Evolutionary conservation across 495 filamentous ascomycete species (phyloP).

Genomic region (Lasiosphaeria miniovina): DNA sequence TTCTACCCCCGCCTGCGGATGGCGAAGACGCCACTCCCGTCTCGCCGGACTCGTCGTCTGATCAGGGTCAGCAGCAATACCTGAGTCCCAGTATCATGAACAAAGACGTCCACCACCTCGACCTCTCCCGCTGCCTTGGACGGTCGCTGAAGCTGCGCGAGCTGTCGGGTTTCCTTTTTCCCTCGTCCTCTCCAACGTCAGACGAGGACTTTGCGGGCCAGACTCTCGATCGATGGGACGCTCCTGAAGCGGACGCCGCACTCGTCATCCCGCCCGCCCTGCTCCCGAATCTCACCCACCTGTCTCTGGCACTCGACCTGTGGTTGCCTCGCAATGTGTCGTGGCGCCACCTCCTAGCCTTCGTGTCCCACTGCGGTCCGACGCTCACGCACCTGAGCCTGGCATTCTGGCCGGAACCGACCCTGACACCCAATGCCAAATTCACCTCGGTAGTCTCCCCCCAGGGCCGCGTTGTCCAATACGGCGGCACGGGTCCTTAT

Average conservation of each 20-base stretch:
- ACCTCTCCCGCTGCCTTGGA: constrained; percentile 62
- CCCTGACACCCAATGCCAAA: constrained; percentile 61
- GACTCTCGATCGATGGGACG: constrained; percentile 41
- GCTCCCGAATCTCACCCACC: constrained; percentile 51
- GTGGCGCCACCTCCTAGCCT: constrained; percentile 64
- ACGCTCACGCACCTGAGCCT: constrained; percentile 74
- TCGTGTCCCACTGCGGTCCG: constrained; percentile 55
- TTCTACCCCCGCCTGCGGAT: constrained; percentile 32
- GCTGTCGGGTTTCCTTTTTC: constrained; percentile 52
- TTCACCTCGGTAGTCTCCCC: constrained; percentile 45
- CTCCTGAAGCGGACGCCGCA: constrained; percentile 18
- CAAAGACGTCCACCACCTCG: constrained; percentile 56
- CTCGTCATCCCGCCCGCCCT: constrained; percentile 29
- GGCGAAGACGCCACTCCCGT: constrained; percentile 5
- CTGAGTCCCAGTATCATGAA: constrained; percentile 36
- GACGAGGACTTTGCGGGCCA: background rate
- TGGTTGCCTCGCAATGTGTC: constrained; percentile 36
- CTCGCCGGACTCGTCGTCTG: background rate
- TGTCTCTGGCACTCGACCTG: constrained; percentile 52
- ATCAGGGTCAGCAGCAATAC: constrained; percentile 9
- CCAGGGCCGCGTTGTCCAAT: constrained; percentile 42
- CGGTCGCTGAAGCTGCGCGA: constrained; percentile 57
- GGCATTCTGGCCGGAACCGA: constrained; percentile 76
- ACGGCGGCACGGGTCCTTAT: constrained; percentile 64
- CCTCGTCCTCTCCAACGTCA: constrained; percentile 11